phyloP scores from a whole-genome alignment of 345 rosid species.

The Gossypium thurberi region DNA sequence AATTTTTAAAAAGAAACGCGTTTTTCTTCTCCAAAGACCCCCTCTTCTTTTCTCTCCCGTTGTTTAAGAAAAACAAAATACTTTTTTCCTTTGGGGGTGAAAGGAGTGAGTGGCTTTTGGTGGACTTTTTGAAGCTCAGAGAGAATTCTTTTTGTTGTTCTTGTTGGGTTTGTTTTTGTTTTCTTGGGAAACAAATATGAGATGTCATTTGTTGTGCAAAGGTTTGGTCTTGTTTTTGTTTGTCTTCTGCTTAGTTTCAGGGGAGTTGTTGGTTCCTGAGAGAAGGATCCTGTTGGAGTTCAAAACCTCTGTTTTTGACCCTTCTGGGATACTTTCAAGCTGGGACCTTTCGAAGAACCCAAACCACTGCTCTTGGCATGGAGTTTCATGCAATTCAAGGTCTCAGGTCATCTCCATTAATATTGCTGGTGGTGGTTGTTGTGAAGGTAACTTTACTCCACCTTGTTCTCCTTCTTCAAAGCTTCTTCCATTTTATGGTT shows the following conservation, averaged over 20 bases:
- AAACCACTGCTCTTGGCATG: conserved; percentile 43
- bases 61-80: no score
- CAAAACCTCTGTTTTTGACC: conserved; percentile 36
- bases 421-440: conserved; percentile 29
- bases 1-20: background rate
- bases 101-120: background rate
- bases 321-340: conserved; percentile 36
- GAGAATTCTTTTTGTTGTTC: background rate
- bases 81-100: background rate
- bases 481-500: conserved; percentile 17
- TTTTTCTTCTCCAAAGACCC: background rate
- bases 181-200: conserved; percentile 1
- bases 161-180: conserved; percentile 2
- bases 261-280: conserved; percentile 10
- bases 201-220: background rate
- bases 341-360: conserved; percentile 25
- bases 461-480: conserved; percentile 7
- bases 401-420: conserved; percentile 30
- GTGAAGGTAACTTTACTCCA: conserved; percentile 19
- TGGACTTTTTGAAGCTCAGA: background rate
- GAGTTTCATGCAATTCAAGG: conserved; percentile 40
- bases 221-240: background rate
- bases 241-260: conserved; percentile 14
- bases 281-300: conserved; percentile 29
- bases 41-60: background rate